Evolutionary conservation across 805 yeast genomes (phyloP).

Genomic region (Candida verbasci): DNA sequence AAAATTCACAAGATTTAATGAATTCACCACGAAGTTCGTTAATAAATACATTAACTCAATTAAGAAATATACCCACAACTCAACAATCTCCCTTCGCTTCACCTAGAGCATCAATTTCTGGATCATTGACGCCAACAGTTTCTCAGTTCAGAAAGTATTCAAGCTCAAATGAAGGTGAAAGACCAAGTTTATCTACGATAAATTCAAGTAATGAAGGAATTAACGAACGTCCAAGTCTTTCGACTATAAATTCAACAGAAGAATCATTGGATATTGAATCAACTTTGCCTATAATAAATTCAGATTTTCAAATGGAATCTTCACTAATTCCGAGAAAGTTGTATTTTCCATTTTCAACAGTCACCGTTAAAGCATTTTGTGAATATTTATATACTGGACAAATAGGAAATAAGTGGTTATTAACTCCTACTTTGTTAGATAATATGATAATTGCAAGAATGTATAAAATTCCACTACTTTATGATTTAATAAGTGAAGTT

Average conservation of each 20-base stretch:
- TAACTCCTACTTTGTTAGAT: conserved; percentile 66
- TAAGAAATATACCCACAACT: conserved; percentile 36
- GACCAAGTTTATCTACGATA: conserved; percentile 6
- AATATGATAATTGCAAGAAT: conserved; percentile 57
- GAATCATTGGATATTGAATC: too few relatives aligned
- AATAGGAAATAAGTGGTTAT: conserved; percentile 69
- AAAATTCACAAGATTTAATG: conserved; percentile 29
- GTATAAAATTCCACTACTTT: conserved; percentile 65
- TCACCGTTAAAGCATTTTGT: conserved; percentile 58
- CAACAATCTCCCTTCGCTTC: conserved; percentile 38
- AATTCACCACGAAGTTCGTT: conserved; percentile 39
- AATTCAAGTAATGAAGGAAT: conserved; percentile 4
- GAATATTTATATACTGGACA: conserved; percentile 80
- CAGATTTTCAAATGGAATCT: conserved; percentile 47
- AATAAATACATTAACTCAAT: conserved; percentile 35
- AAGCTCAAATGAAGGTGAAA: conserved; percentile 1
- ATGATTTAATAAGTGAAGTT: conserved; percentile 65
- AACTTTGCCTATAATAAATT: conserved; percentile 31
- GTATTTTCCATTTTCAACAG: conserved; percentile 62
- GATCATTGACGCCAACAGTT: too few relatives aligned
- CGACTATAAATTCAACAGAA: too few relatives aligned
- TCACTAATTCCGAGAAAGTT: conserved; percentile 62
- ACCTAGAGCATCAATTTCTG: conserved; percentile 48
- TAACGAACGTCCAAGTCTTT: too few relatives aligned
- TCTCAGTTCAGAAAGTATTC: not conserved